phyloP scores from a whole-genome alignment of 352 stramenopile species.

The Globisporangium iwayamae region DNA sequence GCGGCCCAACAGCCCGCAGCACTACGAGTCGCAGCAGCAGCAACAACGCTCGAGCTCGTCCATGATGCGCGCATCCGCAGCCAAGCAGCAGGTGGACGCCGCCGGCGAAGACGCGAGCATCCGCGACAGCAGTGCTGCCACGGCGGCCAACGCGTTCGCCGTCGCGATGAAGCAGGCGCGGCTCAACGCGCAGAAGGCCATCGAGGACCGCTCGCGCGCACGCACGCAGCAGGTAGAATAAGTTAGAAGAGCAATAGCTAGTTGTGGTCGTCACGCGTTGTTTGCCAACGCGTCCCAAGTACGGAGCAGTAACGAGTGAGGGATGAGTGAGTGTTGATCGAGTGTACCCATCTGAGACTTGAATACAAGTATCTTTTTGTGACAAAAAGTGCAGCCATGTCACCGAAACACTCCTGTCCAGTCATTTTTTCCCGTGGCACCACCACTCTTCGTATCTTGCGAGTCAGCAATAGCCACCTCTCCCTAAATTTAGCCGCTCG shows the following conservation, averaged over 20 bases:
- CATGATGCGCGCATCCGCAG: not conserved
- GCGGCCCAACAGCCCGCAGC: conserved; percentile 16
- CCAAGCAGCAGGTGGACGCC: not conserved
- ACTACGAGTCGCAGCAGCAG: not conserved
- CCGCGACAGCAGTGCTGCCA: conserved; percentile 18
- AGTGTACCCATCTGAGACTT: not conserved
- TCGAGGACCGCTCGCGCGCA: conserved; percentile 37
- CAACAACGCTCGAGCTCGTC: not conserved
- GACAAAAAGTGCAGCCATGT: not conserved
- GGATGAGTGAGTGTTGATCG: not conserved
- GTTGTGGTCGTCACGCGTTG: not conserved
- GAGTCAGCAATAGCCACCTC: no score
- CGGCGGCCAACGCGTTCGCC: conserved; percentile 62
- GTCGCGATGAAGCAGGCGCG: conserved; percentile 77
- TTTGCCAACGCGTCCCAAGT: not conserved
- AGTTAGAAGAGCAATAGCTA: not conserved
- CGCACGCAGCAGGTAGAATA: not conserved
- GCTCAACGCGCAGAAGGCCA: conserved; percentile 61
- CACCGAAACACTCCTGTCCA: not conserved
- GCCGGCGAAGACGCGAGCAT: not conserved
- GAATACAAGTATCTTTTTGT: not conserved
- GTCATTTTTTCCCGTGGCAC: not conserved
- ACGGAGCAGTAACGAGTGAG: no score
- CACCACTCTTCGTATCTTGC: no score
- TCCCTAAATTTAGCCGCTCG: not conserved